Evolutionary conservation across 2,329 filamentous ascomycete species (phyloP).

Genomic region (Phialemoniopsis sp.): DNA sequence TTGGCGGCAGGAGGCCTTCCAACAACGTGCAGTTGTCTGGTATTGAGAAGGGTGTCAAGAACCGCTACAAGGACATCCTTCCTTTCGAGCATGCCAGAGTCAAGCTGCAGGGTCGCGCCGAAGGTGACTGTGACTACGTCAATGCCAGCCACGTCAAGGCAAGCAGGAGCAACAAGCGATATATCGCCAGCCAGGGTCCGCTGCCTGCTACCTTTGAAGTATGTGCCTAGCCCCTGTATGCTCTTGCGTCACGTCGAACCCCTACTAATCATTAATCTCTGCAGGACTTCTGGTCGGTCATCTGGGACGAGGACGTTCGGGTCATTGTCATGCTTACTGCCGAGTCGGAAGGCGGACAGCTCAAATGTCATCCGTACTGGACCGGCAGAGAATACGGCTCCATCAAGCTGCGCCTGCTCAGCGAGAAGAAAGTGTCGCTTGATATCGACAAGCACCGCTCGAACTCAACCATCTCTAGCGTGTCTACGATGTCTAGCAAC

Average conservation of each 20-base stretch:
- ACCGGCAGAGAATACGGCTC: constrained; percentile 71
- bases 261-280: too few species aligned
- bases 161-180: constrained; percentile 79
- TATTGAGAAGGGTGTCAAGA: constrained; percentile 91
- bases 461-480: constrained; percentile 26
- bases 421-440: constrained; percentile 77
- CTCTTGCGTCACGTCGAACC: too few species aligned
- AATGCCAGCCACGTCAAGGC: constrained; percentile 88
- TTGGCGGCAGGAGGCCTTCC: constrained; percentile 1
- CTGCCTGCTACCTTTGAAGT: constrained; percentile 89
- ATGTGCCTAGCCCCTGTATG: constrained; percentile 27
- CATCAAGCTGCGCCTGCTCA: constrained; percentile 70
- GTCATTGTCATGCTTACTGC: constrained; percentile 97
- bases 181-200: constrained; percentile 94
- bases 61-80: constrained; percentile 96
- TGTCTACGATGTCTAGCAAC: constrained; percentile 13
- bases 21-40: constrained; percentile 71
- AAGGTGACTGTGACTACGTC: constrained; percentile 83
- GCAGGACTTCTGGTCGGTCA: constrained; percentile 94
- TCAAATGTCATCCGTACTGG: constrained; percentile 97
- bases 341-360: constrained; percentile 85
- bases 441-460: constrained; percentile 56
- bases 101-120: constrained; percentile 63
- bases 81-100: constrained; percentile 94
- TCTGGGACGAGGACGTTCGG: constrained; percentile 95